Conservation (phyloP, 2,329 filamentous ascomycete genomes). For the Gremmenia infestans region DNA sequence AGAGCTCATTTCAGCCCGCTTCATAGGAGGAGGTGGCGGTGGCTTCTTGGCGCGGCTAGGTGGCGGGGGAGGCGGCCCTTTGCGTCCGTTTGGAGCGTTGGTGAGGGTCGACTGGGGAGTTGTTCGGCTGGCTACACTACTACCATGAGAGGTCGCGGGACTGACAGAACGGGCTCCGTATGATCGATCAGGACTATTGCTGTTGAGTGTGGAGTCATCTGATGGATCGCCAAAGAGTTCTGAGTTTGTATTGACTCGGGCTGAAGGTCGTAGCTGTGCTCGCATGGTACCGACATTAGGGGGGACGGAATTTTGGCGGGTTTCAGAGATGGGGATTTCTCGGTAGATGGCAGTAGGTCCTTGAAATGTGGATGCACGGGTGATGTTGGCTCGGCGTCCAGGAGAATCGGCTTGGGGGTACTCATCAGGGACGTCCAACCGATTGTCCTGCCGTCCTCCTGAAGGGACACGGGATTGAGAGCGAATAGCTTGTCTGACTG, state of each 20-base stretch:
- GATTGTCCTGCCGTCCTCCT: conserved; percentile 16
- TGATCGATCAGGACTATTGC: conserved; percentile 43
- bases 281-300: conserved; percentile 39
- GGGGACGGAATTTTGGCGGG: conserved; percentile 44
- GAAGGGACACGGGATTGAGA: conserved; percentile 34
- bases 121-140: conserved; percentile 45
- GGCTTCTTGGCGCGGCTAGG: conserved; percentile 61
- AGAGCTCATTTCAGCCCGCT: conserved; percentile 40
- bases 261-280: conserved; percentile 32
- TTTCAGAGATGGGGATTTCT: conserved; percentile 45
- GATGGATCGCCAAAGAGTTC: conserved; percentile 47
- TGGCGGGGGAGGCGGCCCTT: conserved; percentile 58
- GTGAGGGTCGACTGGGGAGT: conserved; percentile 41
- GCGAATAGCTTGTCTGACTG: conserved; percentile 46
- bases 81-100: conserved; percentile 33
- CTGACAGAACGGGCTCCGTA: conserved; percentile 47
- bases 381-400: conserved; percentile 40
- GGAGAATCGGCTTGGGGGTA: conserved; percentile 29
- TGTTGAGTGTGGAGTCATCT: conserved; percentile 46
- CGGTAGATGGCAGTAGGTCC: conserved; percentile 47
- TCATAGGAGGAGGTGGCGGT: conserved; percentile 59
- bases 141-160: conserved; percentile 48
- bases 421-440: conserved; percentile 24
- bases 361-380: conserved; percentile 54
- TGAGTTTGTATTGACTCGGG: conserved; percentile 22